These are phyloP conservation scores for Elaeagnus macrophylla DNA, from an alignment of 306 rosid genomes.

Conservation along the genomic window DNA sequence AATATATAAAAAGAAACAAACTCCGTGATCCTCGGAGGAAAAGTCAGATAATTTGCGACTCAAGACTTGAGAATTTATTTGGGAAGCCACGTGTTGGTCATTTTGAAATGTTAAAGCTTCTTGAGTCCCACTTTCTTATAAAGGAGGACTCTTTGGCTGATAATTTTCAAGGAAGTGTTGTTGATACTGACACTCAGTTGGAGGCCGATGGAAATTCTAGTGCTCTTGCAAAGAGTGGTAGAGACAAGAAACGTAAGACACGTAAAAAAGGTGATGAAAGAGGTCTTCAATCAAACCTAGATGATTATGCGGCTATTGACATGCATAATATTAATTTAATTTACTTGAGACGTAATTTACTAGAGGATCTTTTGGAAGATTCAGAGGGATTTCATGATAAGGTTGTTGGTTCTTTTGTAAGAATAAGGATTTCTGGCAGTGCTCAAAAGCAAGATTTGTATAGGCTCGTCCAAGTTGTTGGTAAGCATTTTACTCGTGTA, in stretches of 20 bases:
- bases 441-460: constrained; percentile 98
- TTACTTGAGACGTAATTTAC: constrained; percentile 82
- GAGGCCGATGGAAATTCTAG: constrained; percentile 71
- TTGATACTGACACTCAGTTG: constrained; percentile 76
- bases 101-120: constrained; percentile 98
- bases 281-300: constrained; percentile 75
- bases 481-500: constrained; percentile 40
- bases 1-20: constrained; percentile 86
- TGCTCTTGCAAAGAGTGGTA: constrained; percentile 38
- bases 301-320: constrained; percentile 94
- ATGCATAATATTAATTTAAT: constrained; percentile 82
- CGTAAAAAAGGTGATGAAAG: constrained; percentile 71
- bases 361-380: constrained; percentile 84
- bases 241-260: constrained; percentile 68
- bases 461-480: constrained; percentile 95
- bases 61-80: constrained; percentile 78
- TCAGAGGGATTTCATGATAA: constrained; percentile 61
- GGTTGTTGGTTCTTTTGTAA: constrained; percentile 80
- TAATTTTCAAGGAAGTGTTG: constrained; percentile 79
- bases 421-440: constrained; percentile 96
- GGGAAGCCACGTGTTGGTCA: constrained; percentile 99
- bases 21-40: constrained; percentile 94
- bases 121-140: constrained; percentile 86
- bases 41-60: constrained; percentile 89
- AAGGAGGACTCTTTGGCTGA: constrained; percentile 75